Conservation (phyloP, 1,139 yeast genomes). For the Kurtzmaniella quercitrusa region DNA sequence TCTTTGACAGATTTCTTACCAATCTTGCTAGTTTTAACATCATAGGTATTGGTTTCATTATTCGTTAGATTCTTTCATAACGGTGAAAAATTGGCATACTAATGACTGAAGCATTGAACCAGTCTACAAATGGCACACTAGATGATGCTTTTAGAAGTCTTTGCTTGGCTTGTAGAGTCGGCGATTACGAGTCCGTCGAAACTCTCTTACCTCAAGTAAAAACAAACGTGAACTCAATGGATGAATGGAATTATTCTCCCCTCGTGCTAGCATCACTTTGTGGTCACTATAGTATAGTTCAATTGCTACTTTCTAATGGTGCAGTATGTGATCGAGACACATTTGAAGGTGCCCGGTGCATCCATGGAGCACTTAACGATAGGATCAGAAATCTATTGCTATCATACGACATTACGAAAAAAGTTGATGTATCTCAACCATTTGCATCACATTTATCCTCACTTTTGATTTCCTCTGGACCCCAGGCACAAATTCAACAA, state of each 20-base stretch:
- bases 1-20: too few relatives aligned
- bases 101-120: neutral
- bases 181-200: conserved; percentile 64
- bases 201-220: conserved; percentile 49
- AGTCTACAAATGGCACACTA: neutral
- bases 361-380: conserved; percentile 74
- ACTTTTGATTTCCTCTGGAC: conserved; percentile 29
- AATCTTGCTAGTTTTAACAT: too few relatives aligned
- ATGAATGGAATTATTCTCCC: conserved; percentile 73
- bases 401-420: conserved; percentile 63
- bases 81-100: neutral
- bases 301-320: conserved; percentile 54
- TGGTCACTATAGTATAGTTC: conserved; percentile 66
- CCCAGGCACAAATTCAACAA: conserved; percentile 10
- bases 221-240: conserved; percentile 57
- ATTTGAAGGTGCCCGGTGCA: conserved; percentile 74
- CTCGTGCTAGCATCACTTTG: conserved; percentile 68
- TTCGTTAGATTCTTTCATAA: neutral
- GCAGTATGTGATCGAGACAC: conserved; percentile 78
- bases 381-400: conserved; percentile 54
- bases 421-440: conserved; percentile 66
- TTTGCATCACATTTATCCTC: conserved; percentile 68
- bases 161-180: conserved; percentile 65
- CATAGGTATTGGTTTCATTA: too few relatives aligned
- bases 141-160: conserved; percentile 24